Base-by-base conservation (phyloP, 441 rosid genomes). In the Aquilaria agallochum region DNA sequence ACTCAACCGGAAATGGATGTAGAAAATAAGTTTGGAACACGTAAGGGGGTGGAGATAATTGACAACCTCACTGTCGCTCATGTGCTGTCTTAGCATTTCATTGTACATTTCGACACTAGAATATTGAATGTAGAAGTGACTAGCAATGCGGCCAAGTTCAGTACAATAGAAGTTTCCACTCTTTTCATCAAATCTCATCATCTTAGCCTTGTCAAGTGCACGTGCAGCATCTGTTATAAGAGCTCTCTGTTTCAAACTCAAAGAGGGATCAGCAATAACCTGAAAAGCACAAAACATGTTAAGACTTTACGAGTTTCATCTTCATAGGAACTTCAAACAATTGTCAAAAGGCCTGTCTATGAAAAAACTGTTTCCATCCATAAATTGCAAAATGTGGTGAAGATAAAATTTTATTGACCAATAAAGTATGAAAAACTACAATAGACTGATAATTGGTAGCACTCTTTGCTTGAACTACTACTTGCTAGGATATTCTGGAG, bases 121-220 rank as follows among this genome's bases (percentile, higher is more conserved):
- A 80, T 95, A 95, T 61, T 92, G 98, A 68, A 95, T 95, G 70
- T 95, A 95, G 69, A 95, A 95, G 84, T 95, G 98, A 82, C 99
- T 95, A 47, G 99, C 97, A 79, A 95, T 95, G 60, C 99, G 98
- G 56, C 99, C 99, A 70, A 95, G 98, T 78, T 95, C 99, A 40
- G 98, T 95, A 62, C 99, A 95, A 68, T 90, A 92, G 69, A 92
- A 95, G 66, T 95, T 95, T 72, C 98, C 99, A 81, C 96, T 92
- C 83, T 95, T 95, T 80, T 95, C 99, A 77, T 95, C 96, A 74
- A 95, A 95, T 61, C 98, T 84, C 99, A 95, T 95, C 99, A 95
- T 95, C 81, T 95, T 95, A 63, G 99, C 99, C 75, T 86, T 92
- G 77, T 95, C 99, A 57, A 95, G 97, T 60, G 97, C 79, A 65